Evolutionary conservation across 148 eudicot species (phyloP).

Genomic region (Spergularia bocconei): DNA sequence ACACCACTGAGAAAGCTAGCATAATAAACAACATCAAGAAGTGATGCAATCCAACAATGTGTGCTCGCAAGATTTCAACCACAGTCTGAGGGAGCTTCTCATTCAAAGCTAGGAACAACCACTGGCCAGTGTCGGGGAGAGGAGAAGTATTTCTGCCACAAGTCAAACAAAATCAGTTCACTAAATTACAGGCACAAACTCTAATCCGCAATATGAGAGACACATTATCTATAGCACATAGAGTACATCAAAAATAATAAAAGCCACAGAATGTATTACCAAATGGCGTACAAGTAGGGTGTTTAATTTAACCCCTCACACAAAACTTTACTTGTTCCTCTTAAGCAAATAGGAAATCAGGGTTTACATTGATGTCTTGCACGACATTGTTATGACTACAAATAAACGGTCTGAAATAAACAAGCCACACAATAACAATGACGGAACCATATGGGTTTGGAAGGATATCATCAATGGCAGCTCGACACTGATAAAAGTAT

Average conservation of each 20-base stretch:
- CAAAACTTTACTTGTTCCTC: not conserved
- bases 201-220: not conserved
- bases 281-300: too few relatives aligned
- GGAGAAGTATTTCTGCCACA: constrained; percentile 67
- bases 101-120: constrained; percentile 81
- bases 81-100: constrained; percentile 72
- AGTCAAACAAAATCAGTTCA: constrained; percentile 3
- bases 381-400: not conserved
- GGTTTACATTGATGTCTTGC: not conserved
- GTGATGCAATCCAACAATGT: constrained; percentile 81
- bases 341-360: not conserved
- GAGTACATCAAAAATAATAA: not conserved
- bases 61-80: constrained; percentile 87
- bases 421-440: not conserved
- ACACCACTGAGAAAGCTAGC: constrained; percentile 90
- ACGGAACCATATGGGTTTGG: too few relatives aligned
- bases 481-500: too few relatives aligned
- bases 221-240: not conserved
- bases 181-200: not conserved
- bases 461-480: too few relatives aligned
- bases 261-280: not conserved
- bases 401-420: not conserved
- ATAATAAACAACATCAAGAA: constrained; percentile 92
- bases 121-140: constrained; percentile 98
- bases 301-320: not conserved